Evolutionary conservation across 2,329 filamentous ascomycete species (phyloP).

Genomic region (Celoporthe dispersa): DNA sequence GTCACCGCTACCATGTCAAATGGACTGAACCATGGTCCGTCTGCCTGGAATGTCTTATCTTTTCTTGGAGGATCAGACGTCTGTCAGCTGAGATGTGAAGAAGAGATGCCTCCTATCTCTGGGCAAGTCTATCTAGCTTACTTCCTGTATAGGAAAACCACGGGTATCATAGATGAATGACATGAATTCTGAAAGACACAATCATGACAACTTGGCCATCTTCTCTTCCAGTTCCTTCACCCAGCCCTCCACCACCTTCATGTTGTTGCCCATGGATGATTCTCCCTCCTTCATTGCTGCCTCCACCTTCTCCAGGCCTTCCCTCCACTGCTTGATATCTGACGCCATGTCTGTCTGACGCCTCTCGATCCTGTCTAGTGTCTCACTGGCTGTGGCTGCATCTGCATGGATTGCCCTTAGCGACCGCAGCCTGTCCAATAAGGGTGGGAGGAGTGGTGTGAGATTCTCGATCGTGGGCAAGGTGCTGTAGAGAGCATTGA

Average conservation of each 20-base stretch:
- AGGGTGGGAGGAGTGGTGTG: conserved; percentile 79
- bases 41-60: neutral
- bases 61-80: neutral
- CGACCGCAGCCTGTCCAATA: conserved; percentile 84
- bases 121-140: neutral
- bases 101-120: neutral
- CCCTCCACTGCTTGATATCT: conserved; percentile 61
- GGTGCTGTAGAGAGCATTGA: conserved; percentile 89
- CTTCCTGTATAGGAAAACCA: neutral
- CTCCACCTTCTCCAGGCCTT: conserved; percentile 31
- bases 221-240: conserved; percentile 84
- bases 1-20: neutral
- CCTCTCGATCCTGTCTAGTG: conserved; percentile 76
- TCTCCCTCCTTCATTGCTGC: conserved; percentile 72
- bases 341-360: conserved; percentile 80
- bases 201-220: conserved; percentile 62
- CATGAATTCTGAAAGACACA: conserved; percentile 26
- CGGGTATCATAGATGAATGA: conserved; percentile 44
- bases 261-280: conserved; percentile 74
- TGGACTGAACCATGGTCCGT: neutral
- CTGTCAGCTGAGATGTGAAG: neutral
- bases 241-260: conserved; percentile 85
- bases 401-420: conserved; percentile 84
- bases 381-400: conserved; percentile 79
- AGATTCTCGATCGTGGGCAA: conserved; percentile 87